Percentiles rank a stretch among this genome's conserved stretches.
Evolutionary conservation across 495 filamentous ascomycete species (phyloP).

Genomic region (Penicillium egyptiacum): DNA sequence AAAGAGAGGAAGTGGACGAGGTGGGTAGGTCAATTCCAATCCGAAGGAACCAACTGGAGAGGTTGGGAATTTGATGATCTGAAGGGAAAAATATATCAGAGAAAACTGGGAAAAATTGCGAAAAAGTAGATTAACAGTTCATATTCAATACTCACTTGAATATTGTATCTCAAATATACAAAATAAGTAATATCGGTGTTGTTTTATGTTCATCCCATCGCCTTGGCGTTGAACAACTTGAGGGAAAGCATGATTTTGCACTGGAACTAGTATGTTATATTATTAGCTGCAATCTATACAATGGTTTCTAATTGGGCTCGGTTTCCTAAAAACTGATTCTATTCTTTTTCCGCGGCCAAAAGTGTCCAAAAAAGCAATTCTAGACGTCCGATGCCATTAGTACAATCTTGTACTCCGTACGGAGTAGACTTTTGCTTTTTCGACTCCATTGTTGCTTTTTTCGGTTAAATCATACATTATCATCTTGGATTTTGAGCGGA

Average conservation of each 20-base stretch:
- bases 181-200: neutral
- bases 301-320: conserved; percentile 1
- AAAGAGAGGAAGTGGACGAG: conserved; percentile 13
- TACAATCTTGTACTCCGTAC: neutral
- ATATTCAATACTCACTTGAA: neutral
- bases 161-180: neutral
- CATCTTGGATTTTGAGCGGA: neutral
- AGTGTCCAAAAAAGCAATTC: neutral
- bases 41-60: neutral
- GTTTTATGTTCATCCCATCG: neutral
- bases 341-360: neutral
- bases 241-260: neutral
- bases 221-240: conserved; percentile 1
- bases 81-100: neutral
- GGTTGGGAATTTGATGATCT: neutral
- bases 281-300: conserved; percentile 3
- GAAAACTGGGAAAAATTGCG: too few species aligned
- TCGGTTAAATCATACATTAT: neutral
- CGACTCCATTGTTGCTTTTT: neutral
- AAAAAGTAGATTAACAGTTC: neutral
- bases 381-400: neutral
- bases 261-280: neutral
- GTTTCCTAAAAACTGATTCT: neutral
- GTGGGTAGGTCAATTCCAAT: conserved; percentile 2
- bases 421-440: neutral